Percentiles rank a stretch among this genome's conserved stretches.
These are phyloP conservation scores for Rhodomyrtus tomentosa DNA, from an alignment of 345 rosid genomes.

Conservation along the genomic window DNA sequence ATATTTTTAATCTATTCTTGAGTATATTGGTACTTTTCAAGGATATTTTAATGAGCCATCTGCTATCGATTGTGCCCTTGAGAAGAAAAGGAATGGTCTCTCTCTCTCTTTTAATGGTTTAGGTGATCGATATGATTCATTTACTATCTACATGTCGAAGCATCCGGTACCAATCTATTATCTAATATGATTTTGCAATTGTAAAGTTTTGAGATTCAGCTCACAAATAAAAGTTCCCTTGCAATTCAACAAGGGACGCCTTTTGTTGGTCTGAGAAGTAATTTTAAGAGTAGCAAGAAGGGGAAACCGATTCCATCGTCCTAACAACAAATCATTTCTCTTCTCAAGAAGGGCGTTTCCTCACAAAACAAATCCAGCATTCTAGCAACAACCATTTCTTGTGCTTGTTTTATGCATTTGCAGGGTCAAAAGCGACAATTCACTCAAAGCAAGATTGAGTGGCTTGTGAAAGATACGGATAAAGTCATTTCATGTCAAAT, in stretches of 20 bases:
- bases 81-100: not conserved
- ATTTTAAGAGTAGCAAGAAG: not conserved
- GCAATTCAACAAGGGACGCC: not conserved
- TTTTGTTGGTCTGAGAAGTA: not conserved
- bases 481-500: not conserved
- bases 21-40: not conserved
- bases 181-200: too few relatives aligned
- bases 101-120: not conserved
- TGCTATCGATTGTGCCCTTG: not conserved
- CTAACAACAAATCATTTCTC: too few relatives aligned
- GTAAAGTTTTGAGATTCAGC: not conserved
- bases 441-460: not conserved
- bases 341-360: too few relatives aligned
- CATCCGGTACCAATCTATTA: not conserved
- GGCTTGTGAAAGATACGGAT: not conserved
- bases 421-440: not conserved
- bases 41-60: not conserved
- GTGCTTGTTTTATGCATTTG: not conserved
- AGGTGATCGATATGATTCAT: not conserved
- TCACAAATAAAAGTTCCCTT: not conserved
- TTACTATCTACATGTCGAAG: not conserved
- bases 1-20: not conserved
- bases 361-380: not conserved
- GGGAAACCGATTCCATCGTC: too few relatives aligned
- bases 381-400: not conserved